phyloP scores from a whole-genome alignment of 805 yeast genomes.

The Zygosaccharomyces kombuchaensis region DNA sequence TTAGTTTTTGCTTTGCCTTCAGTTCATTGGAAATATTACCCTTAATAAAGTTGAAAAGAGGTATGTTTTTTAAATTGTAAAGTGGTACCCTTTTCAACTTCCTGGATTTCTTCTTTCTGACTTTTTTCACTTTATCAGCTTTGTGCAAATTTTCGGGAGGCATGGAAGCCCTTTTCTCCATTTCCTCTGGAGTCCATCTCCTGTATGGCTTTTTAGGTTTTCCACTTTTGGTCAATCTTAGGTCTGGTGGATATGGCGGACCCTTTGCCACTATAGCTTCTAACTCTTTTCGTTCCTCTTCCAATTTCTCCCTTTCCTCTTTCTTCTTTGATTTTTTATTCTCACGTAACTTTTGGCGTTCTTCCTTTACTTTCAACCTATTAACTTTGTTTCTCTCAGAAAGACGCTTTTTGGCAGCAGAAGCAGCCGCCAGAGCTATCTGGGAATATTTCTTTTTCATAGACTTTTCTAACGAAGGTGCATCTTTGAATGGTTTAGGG shows the following conservation, averaged over 20 bases:
- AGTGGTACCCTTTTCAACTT: conserved; percentile 25
- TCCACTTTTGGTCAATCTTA: conserved; percentile 32
- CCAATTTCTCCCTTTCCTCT: conserved; percentile 20
- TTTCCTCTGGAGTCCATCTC: conserved; percentile 33
- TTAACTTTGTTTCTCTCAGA: conserved; percentile 19
- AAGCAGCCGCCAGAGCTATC: conserved; percentile 29
- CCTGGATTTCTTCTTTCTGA: conserved; percentile 18
- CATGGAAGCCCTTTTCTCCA: conserved; percentile 24
- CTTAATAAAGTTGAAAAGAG: conserved; percentile 25
- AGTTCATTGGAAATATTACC: conserved; percentile 6
- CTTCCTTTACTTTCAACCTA: conserved; percentile 16
- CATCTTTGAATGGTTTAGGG: conserved; percentile 14
- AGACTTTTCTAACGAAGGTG: conserved; percentile 14
- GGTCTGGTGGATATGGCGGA: conserved; percentile 33
- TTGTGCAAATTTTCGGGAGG: conserved; percentile 16
- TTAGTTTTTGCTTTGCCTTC: conserved; percentile 8
- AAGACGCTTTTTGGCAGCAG: conserved; percentile 25
- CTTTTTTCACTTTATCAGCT: conserved; percentile 20
- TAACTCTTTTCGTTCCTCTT: conserved; percentile 27
- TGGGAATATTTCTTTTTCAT: conserved; percentile 21
- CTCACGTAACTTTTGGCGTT: conserved; percentile 16
- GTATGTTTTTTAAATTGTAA: conserved; percentile 25
- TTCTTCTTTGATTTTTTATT: conserved; percentile 22
- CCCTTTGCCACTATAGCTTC: conserved; percentile 32
- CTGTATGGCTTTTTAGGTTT: conserved; percentile 34